Conservation (phyloP, 208 protist species). For the Trypanosomatidae sp. region DNA sequence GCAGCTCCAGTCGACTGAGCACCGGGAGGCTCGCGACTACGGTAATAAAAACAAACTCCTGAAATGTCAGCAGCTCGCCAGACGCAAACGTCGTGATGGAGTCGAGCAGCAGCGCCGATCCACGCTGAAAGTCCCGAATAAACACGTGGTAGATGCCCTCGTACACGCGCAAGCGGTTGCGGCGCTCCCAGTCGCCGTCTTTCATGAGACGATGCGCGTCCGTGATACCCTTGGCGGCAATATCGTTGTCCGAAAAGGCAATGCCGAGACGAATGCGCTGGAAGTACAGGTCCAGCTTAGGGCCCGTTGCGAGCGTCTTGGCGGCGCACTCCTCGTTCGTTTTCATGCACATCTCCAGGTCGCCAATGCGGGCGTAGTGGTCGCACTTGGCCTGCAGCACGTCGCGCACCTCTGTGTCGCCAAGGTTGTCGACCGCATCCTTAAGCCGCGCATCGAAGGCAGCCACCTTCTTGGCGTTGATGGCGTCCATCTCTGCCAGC, state of each 20-base stretch:
- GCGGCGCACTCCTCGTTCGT: slow-evolving; percentile 90
- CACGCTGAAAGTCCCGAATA: slow-evolving; percentile 94
- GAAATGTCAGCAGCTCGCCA: slow-evolving; percentile 94
- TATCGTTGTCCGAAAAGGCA: slow-evolving; percentile 94
- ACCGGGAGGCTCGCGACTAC: slow-evolving; percentile 90
- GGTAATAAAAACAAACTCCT: slow-evolving; percentile 96
- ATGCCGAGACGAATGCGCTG: slow-evolving; percentile 96
- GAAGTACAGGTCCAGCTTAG: slow-evolving; percentile 97
- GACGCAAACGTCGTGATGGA: slow-evolving; percentile 98
- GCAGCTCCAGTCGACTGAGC: slow-evolving; percentile 88
- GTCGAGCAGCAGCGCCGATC: slow-evolving; percentile 94
- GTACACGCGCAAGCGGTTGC: slow-evolving; percentile 99
- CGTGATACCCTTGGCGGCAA: slow-evolving; percentile 90
- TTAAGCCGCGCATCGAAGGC: slow-evolving; percentile 87
- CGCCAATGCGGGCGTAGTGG: slow-evolving; percentile 95
- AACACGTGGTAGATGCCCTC: slow-evolving; percentile 96
- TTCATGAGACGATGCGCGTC: slow-evolving; percentile 95
- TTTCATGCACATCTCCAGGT: slow-evolving; percentile 93
- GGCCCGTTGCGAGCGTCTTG: slow-evolving; percentile 95
- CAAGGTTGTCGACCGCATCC: slow-evolving; percentile 96
- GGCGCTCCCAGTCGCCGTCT: slow-evolving; percentile 98
- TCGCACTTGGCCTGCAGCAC: slow-evolving; percentile 92
- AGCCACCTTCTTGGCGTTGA: slow-evolving; percentile 77
- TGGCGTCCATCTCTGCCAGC: slow-evolving; percentile 68
- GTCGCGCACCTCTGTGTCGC: slow-evolving; percentile 97